These are phyloP conservation scores for Isatis lusitanica DNA, from an alignment of 441 rosid genomes.

Conservation along the genomic window DNA sequence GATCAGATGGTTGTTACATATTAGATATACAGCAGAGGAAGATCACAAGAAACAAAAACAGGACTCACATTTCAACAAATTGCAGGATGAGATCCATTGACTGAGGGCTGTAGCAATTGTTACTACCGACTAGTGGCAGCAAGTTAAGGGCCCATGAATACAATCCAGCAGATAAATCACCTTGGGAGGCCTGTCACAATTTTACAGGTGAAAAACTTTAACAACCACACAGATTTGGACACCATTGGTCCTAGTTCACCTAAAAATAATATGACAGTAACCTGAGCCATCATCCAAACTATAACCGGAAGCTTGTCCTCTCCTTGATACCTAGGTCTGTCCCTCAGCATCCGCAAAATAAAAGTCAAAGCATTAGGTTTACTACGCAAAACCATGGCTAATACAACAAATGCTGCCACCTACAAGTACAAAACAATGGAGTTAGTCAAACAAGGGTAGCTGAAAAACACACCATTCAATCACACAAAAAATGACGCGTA, in stretches of 20 bases:
- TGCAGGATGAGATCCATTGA: background rate
- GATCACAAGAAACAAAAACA: background rate
- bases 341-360: too few relatives aligned
- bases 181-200: background rate
- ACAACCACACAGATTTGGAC: background rate
- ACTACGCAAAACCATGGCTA: too few relatives aligned
- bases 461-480: too few relatives aligned
- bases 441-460: background rate
- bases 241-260: background rate
- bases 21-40: too few relatives aligned
- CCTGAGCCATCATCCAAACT: too few relatives aligned
- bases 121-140: background rate
- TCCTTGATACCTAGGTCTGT: conserved; percentile 14
- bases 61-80: background rate
- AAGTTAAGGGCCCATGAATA: background rate
- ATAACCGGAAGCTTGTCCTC: too few relatives aligned
- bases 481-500: conserved; percentile 7
- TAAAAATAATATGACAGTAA: conserved; percentile 16
- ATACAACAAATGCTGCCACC: too few relatives aligned
- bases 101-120: conserved; percentile 27
- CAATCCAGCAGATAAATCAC: conserved; percentile 39
- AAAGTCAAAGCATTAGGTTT: too few relatives aligned
- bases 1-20: background rate
- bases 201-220: background rate
- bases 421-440: too few relatives aligned